phyloP scores from a whole-genome alignment of 768 basidiomycete species.

The Rhodotorula paludigena region DNA sequence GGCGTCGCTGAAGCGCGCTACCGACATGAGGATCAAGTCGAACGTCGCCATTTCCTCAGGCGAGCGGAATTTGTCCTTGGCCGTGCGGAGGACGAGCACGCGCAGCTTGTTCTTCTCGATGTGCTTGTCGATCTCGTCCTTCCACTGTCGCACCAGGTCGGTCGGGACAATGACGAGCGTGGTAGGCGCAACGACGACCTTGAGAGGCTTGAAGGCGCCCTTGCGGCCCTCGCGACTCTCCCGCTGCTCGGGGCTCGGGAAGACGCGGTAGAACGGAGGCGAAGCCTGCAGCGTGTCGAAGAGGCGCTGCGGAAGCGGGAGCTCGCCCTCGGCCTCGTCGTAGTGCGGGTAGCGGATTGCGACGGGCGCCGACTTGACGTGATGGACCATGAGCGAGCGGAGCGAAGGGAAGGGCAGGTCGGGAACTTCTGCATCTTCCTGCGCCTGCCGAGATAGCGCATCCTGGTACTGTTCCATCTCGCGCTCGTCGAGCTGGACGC shows the following conservation, averaged over 20 bases:
- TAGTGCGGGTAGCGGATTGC: conserved; percentile 3
- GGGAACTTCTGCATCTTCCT: not conserved
- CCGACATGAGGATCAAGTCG: conserved; percentile 42
- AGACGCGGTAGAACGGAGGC: conserved; percentile 28
- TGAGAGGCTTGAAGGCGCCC: not conserved
- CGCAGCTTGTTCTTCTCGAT: conserved; percentile 33
- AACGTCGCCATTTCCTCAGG: conserved; percentile 41
- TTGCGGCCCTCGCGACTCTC: conserved; percentile 36
- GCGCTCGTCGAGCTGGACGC: not conserved
- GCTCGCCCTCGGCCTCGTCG: conserved; percentile 1
- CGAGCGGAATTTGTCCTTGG: conserved; percentile 35
- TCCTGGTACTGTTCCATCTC: not conserved
- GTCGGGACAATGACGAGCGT: conserved; percentile 47
- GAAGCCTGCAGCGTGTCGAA: conserved; percentile 6
- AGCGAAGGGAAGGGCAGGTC: conserved; percentile 18
- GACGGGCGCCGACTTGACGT: conserved; percentile 7
- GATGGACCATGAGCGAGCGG: conserved; percentile 3
- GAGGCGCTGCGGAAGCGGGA: not conserved
- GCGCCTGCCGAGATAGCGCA: not conserved
- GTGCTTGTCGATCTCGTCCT: conserved; percentile 43
- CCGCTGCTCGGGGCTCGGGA: not conserved
- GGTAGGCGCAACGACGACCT: conserved; percentile 43
- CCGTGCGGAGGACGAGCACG: conserved; percentile 36
- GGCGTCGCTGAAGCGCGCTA: conserved; percentile 22
- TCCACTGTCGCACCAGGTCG: conserved; percentile 46